A percentile compares a stretch with the other conserved stretches of the same genome.
These are phyloP conservation scores for Vitis rotundifolia DNA, from an alignment of 164 flowering plant genomes.

Conservation along the genomic window DNA sequence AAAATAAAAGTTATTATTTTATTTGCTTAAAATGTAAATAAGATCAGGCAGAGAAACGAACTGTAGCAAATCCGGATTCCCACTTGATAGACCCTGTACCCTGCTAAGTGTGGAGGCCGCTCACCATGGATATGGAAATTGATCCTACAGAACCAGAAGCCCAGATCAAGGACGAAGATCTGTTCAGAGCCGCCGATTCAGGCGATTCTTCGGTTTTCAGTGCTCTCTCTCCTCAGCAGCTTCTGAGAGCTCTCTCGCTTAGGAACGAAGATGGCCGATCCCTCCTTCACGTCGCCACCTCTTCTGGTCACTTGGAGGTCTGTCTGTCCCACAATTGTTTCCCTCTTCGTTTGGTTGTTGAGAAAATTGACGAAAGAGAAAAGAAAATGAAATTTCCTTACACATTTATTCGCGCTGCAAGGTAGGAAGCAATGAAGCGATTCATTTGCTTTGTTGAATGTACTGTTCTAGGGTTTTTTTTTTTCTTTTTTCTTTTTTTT, in stretches of 20 bases:
- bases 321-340: background rate
- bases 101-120: too few relatives aligned
- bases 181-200: conserved; percentile 72
- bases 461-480: too few relatives aligned
- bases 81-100: background rate
- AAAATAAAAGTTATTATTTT: too few relatives aligned
- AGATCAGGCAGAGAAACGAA: too few relatives aligned
- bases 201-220: conserved; percentile 58
- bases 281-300: conserved; percentile 79
- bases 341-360: background rate
- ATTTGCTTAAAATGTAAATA: too few relatives aligned
- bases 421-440: too few relatives aligned
- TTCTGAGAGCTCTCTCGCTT: conserved; percentile 47
- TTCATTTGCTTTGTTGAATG: too few relatives aligned
- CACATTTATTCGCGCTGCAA: too few relatives aligned
- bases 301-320: conserved; percentile 61
- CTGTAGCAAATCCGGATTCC: too few relatives aligned
- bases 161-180: conserved; percentile 38
- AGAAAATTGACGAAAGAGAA: too few relatives aligned
- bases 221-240: conserved; percentile 46
- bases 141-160: conserved; percentile 24
- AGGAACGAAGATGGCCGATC: conserved; percentile 90
- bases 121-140: conserved; percentile 63
- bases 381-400: too few relatives aligned
- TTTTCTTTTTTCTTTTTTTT: too few relatives aligned